Evolutionary conservation across 108 stramenopile genomes (phyloP), one percentile per base, ranked within the genome.

Genomic region (Nannochloropsis salina): DNA sequence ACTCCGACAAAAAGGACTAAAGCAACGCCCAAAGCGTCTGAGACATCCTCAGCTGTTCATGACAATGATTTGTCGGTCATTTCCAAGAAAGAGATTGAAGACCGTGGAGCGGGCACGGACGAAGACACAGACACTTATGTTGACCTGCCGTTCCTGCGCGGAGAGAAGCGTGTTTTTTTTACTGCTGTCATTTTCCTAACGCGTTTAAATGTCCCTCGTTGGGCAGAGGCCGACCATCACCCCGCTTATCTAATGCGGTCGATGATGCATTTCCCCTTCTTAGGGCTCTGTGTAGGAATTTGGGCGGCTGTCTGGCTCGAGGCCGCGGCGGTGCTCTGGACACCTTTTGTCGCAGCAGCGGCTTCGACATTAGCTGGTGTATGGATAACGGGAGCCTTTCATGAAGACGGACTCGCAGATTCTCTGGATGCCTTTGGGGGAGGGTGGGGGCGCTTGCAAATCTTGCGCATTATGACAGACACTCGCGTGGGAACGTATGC

Each of bases 381-480:
- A 47, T 90, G 84, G 45, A 42, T 93, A 1, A 95, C 93, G 40
- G 94, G 94, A 8, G 94, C 93, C 84, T 94, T 95, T 74, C 94
- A 94, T 81, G 94, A 95, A 85, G 94, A 95, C 90, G 94, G 94
- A 61, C 85, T 95, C 61, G 92, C 93, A 1, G 94, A 95, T 85
- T 88, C 88, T 12, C 87, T 90, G 5, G 85, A 79, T 31, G 89
- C 89, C 11, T 89, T 93, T 2, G 94, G 94, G 9, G 94, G 94
- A 61, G 94, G 94, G 10, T 95, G 94, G 94, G 90, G 89, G 1
- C 87, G 88, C 47, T 80, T 84, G 31, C 94, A 95, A 88, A 93
- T 95, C 42, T 86, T 95, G 15, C 91, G 89, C 45, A 95, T 95
- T 84, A 95, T 95, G 94, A 92, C 93, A 10, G 94, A 95, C 85